Conservation (phyloP, 331 rosid species). For the Acacia concinna region DNA sequence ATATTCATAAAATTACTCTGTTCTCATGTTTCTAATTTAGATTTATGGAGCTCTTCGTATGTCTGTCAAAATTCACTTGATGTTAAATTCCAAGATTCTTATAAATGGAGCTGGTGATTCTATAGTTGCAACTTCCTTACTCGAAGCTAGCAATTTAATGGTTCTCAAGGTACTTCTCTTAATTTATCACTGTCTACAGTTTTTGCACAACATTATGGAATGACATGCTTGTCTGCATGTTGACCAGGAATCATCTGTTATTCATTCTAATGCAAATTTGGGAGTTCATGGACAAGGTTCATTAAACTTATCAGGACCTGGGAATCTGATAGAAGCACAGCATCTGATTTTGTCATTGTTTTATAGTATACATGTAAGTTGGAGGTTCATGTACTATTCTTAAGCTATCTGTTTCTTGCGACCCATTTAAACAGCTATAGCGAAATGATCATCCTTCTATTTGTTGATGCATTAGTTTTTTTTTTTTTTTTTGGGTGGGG, state of each 20-base stretch:
- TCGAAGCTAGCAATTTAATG: constrained; percentile 90
- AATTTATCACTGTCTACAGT: background rate
- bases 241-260: constrained; percentile 80
- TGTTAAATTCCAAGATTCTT: constrained; percentile 93
- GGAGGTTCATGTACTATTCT: constrained; percentile 24
- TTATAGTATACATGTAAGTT: constrained; percentile 71
- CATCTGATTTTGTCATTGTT: constrained; percentile 80
- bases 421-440: constrained; percentile 12
- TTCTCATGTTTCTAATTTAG: constrained; percentile 38
- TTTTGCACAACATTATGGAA: background rate
- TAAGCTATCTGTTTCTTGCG: constrained; percentile 11
- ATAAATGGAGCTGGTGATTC: constrained; percentile 83
- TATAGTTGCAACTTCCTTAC: constrained; percentile 79
- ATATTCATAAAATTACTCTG: background rate
- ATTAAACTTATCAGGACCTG: constrained; percentile 93
- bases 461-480: background rate
- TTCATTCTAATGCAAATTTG: constrained; percentile 91
- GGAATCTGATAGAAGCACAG: constrained; percentile 91
- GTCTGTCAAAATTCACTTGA: constrained; percentile 94
- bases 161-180: constrained; percentile 75
- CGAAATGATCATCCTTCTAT: constrained; percentile 23
- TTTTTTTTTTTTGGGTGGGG: background rate
- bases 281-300: constrained; percentile 98
- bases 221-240: background rate
- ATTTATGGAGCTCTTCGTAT: constrained; percentile 95